These are phyloP conservation scores for Draba incana DNA, from an alignment of 345 rosid genomes.

Conservation along the genomic window DNA sequence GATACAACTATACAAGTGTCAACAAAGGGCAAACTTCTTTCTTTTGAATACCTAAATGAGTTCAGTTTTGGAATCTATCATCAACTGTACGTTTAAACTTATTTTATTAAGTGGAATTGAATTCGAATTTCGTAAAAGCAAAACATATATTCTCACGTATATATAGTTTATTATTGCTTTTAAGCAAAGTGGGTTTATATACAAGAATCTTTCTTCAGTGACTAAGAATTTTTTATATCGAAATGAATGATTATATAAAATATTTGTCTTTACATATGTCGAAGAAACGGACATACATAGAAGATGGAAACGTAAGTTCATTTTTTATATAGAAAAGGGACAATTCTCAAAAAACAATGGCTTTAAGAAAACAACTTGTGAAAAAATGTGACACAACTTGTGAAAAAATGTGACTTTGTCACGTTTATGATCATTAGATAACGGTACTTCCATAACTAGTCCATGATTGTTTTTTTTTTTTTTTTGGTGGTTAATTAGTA, in stretches of 20 bases:
- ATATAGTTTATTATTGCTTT: conserved; percentile 3
- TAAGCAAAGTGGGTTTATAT: conserved; percentile 23
- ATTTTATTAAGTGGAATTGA: conserved; percentile 18
- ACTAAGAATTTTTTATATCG: conserved; percentile 3
- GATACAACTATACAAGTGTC: conserved; percentile 38
- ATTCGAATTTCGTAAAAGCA: conserved; percentile 31
- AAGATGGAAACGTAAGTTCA: background rate
- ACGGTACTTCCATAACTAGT: conserved; percentile 17
- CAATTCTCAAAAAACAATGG: background rate
- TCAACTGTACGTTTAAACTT: background rate
- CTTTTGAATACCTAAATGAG: conserved; percentile 21
- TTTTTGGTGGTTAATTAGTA: background rate
- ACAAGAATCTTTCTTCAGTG: background rate
- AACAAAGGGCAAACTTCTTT: conserved; percentile 13
- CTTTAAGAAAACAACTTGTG: conserved; percentile 24
- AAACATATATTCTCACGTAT: conserved; percentile 19
- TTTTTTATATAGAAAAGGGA: background rate
- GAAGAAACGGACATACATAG: background rate
- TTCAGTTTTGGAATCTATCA: conserved; percentile 20
- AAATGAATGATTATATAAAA: conserved; percentile 4
- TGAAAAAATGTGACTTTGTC: conserved; percentile 27
- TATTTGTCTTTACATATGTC: background rate
- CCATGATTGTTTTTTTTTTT: background rate
- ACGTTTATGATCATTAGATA: conserved; percentile 21
- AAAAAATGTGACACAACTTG: conserved; percentile 29